Evolutionary conservation across 2,329 filamentous ascomycete species (phyloP).

Genomic region (Rhynchosporium graminicola): DNA sequence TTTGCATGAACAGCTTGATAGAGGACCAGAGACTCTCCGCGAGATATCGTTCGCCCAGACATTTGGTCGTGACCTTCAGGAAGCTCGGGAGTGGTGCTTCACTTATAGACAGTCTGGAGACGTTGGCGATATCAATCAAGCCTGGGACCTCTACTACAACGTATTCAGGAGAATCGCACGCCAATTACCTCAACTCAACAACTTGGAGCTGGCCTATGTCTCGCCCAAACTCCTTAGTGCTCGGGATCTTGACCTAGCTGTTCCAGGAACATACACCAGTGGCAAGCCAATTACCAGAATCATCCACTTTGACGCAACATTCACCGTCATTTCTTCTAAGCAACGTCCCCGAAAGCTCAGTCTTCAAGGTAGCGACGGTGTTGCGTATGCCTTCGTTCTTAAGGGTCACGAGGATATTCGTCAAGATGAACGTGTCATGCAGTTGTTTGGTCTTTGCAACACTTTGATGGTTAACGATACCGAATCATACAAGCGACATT

Average conservation of each 20-base stretch:
- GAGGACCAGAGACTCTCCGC: slow-evolving; percentile 86
- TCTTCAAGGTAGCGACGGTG: slow-evolving; percentile 85
- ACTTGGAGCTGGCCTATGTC: slow-evolving; percentile 92
- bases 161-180: slow-evolving; percentile 95
- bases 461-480: slow-evolving; percentile 91
- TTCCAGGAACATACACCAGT: slow-evolving; percentile 92
- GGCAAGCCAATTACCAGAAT: slow-evolving; percentile 78
- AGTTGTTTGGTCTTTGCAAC: slow-evolving; percentile 96
- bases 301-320: slow-evolving; percentile 83
- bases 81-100: slow-evolving; percentile 94
- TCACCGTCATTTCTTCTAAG: slow-evolving; percentile 94
- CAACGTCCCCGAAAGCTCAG: slow-evolving; percentile 90
- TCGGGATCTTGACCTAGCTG: slow-evolving; percentile 83
- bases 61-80: slow-evolving; percentile 91
- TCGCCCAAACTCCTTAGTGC: slow-evolving; percentile 89
- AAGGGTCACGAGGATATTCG: slow-evolving; percentile 99
- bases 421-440: slow-evolving; percentile 99
- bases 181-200: slow-evolving; percentile 89
- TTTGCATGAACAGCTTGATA: slow-evolving; percentile 87
- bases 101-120: slow-evolving; percentile 89
- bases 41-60: slow-evolving; percentile 98
- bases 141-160: slow-evolving; percentile 99
- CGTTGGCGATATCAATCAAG: slow-evolving; percentile 92
- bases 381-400: slow-evolving; percentile 81
- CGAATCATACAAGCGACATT: slow-evolving; percentile 94